Conservation (phyloP, 495 filamentous ascomycete species). For the Lentithecium fluviatile region DNA sequence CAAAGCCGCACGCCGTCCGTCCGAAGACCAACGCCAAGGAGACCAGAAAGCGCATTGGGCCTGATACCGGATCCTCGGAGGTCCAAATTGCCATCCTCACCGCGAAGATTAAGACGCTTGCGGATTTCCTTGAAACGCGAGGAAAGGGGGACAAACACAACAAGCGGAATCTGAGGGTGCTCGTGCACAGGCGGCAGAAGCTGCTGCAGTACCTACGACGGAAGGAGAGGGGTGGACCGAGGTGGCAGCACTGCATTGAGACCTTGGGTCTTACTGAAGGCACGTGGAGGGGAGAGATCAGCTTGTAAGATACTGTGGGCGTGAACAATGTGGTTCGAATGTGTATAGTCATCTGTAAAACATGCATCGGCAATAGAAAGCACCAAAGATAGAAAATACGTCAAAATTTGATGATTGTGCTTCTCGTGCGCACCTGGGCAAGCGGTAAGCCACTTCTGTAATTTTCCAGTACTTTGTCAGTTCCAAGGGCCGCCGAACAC, state of each 20-base stretch:
- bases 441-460: too few species aligned
- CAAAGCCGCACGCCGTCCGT: conserved; percentile 12
- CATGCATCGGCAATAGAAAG: neutral
- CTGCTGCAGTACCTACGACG: conserved; percentile 76
- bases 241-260: conserved; percentile 81
- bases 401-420: too few species aligned
- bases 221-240: conserved; percentile 85
- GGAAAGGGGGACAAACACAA: conserved; percentile 80
- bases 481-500: too few species aligned
- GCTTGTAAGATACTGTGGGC: conserved; percentile 49
- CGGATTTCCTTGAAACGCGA: conserved; percentile 55
- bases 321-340: neutral
- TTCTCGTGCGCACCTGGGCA: too few species aligned
- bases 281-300: conserved; percentile 84
- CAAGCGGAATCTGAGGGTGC: conserved; percentile 78
- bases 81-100: conserved; percentile 98
- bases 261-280: conserved; percentile 82
- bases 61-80: conserved; percentile 89
- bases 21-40: conserved; percentile 31
- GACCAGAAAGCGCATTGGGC: conserved; percentile 71
- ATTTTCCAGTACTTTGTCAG: too few species aligned
- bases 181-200: conserved; percentile 90
- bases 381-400: too few species aligned
- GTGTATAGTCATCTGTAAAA: conserved; percentile 2
- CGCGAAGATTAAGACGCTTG: conserved; percentile 82